Evolutionary conservation across 306 rosid genomes (phyloP).

Genomic region (Canavalia ensiformis): DNA sequence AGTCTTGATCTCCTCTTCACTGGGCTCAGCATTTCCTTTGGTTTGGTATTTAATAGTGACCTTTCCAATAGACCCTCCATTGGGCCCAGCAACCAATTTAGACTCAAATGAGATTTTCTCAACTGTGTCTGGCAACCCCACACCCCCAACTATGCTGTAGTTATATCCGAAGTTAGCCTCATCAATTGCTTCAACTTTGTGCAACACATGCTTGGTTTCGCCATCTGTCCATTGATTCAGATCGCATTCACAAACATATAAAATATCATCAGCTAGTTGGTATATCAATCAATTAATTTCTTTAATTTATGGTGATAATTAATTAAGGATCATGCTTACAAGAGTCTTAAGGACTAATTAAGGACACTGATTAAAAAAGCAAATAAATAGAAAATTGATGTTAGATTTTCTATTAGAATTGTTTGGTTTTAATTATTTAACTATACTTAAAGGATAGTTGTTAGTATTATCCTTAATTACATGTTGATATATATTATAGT

Average conservation of each 20-base stretch:
- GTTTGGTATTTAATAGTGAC: neutral
- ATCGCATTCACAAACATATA: neutral
- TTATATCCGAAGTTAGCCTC: conserved; percentile 42
- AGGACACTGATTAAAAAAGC: too few species aligned
- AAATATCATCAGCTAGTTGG: neutral
- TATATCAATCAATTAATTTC: neutral
- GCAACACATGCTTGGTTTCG: conserved; percentile 43
- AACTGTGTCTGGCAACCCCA: conserved; percentile 9
- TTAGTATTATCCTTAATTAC: too few species aligned
- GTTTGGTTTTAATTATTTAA: too few species aligned
- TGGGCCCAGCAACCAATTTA: conserved; percentile 43
- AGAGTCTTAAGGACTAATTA: too few species aligned
- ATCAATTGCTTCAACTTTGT: conserved; percentile 50
- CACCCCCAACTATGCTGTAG: conserved; percentile 57
- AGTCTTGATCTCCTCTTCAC: conserved; percentile 38
- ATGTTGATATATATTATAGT: neutral
- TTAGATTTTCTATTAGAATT: too few species aligned
- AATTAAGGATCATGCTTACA: too few species aligned
- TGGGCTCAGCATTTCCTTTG: conserved; percentile 49
- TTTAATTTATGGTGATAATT: too few species aligned
- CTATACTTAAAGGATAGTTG: too few species aligned
- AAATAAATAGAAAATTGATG: too few species aligned
- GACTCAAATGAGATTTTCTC: conserved; percentile 52
- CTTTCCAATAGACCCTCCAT: conserved; percentile 52
- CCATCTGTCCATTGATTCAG: conserved; percentile 36